phyloP scores from a whole-genome alignment of 164 flowering plant genomes.

The Echeveria elegans region DNA sequence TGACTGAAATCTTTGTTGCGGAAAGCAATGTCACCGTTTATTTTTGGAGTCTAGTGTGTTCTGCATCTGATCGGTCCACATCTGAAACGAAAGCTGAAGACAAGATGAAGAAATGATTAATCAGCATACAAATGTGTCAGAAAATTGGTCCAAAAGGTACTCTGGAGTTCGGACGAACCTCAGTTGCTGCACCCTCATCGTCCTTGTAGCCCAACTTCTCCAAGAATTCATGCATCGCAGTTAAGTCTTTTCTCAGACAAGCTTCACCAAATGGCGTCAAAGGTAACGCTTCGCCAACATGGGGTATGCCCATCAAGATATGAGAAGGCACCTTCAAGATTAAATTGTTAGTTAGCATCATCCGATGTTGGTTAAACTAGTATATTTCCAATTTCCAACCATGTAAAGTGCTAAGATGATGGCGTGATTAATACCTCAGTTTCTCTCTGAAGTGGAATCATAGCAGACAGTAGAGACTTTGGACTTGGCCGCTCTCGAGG shows the following conservation, averaged over 20 bases:
- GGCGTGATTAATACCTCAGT: not conserved
- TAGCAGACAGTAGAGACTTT: not conserved
- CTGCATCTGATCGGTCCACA: slow-evolving; percentile 67
- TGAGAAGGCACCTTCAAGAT: slow-evolving; percentile 42
- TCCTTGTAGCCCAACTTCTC: slow-evolving; percentile 48
- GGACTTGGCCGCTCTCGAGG: slow-evolving; percentile 9
- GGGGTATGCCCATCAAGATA: slow-evolving; percentile 48
- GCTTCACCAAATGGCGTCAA: slow-evolving; percentile 49
- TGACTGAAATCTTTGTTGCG: slow-evolving; percentile 33
- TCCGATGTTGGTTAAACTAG: not conserved
- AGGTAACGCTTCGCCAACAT: slow-evolving; percentile 25
- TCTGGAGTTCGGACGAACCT: too few relatives aligned
- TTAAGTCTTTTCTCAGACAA: slow-evolving; percentile 50
- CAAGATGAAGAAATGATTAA: not conserved
- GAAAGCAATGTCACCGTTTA: slow-evolving; percentile 47
- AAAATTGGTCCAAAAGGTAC: too few relatives aligned
- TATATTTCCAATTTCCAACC: not conserved
- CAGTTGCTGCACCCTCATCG: slow-evolving; percentile 55
- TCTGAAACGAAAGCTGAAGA: slow-evolving; percentile 50
- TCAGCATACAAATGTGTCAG: not conserved
- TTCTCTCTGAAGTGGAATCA: slow-evolving; percentile 9
- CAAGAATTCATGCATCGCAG: slow-evolving; percentile 46
- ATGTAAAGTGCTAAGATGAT: not conserved
- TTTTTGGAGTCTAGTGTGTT: slow-evolving; percentile 39
- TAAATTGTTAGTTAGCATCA: not conserved